Conservation (phyloP, 2,329 filamentous ascomycete species). For the Colletotrichum sp. region DNA sequence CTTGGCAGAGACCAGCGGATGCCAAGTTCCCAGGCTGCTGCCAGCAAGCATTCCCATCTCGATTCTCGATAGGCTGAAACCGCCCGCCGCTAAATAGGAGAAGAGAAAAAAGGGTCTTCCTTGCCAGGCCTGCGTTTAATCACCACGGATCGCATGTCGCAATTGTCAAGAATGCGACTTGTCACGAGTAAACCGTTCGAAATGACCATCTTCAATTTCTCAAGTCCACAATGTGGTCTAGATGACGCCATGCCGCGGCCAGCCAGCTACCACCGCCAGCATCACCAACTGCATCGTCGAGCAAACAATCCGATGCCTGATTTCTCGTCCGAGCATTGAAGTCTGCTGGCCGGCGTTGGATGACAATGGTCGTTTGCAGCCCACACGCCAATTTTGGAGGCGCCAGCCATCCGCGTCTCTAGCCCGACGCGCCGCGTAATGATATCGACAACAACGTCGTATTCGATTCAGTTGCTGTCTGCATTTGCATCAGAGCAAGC, state of each 20-base stretch:
- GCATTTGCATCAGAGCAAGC: background rate
- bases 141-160: conserved; percentile 10
- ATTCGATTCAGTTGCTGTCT: background rate
- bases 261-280: background rate
- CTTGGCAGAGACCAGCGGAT: background rate
- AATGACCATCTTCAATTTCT: background rate
- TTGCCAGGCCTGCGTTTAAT: background rate
- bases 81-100: conserved; percentile 1
- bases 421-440: background rate
- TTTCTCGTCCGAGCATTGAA: background rate
- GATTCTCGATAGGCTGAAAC: conserved; percentile 11
- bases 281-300: background rate
- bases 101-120: background rate
- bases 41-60: background rate
- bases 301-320: background rate
- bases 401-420: background rate
- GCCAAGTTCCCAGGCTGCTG: background rate
- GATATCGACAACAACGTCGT: background rate
- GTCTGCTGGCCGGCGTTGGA: background rate
- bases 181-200: background rate
- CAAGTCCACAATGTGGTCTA: background rate
- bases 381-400: background rate
- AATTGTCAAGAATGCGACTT: background rate
- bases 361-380: background rate
- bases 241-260: conserved; percentile 1